These are phyloP conservation scores for Daldinia vernicosa DNA, from an alignment of 495 filamentous ascomycete species.

Conservation along the genomic window DNA sequence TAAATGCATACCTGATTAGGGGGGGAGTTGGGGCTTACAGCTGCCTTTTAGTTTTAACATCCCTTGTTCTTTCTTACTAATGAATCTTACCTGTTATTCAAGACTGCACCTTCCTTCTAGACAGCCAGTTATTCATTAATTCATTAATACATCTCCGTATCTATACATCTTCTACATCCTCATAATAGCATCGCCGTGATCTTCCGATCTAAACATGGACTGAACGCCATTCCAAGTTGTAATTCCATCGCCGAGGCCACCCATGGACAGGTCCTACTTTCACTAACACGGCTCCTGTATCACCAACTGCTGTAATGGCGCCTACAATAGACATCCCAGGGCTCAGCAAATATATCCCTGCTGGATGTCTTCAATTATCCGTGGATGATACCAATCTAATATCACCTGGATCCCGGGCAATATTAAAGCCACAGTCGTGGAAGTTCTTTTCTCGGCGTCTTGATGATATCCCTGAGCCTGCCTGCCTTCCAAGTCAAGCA, in stretches of 20 bases:
- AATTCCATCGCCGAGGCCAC: not conserved
- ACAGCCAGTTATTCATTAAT: not conserved
- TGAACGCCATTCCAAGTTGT: too few species aligned
- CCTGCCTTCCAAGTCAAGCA: slow-evolving; percentile 32
- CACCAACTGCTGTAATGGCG: not conserved
- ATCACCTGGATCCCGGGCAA: slow-evolving; percentile 11
- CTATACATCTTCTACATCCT: not conserved
- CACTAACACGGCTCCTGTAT: not conserved
- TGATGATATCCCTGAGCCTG: slow-evolving; percentile 9
- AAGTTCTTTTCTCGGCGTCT: slow-evolving; percentile 36
- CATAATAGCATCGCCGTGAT: not conserved
- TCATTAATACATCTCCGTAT: not conserved
- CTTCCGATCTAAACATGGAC: not conserved
- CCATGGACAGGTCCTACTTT: not conserved
- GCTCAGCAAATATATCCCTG: slow-evolving; percentile 47
- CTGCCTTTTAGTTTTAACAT: slow-evolving; percentile 3
- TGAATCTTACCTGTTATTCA: slow-evolving; percentile 5
- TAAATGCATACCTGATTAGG: not conserved
- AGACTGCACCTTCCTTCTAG: not conserved
- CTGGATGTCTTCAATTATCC: slow-evolving; percentile 49
- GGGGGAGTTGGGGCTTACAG: not conserved
- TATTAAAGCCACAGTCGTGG: slow-evolving; percentile 25
- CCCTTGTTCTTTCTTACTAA: slow-evolving; percentile 5
- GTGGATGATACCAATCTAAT: slow-evolving; percentile 3
- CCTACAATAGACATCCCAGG: slow-evolving; percentile 22